These are phyloP conservation scores for Mycena capillaripes DNA, from an alignment of 768 basidiomycete genomes.

Conservation along the genomic window DNA sequence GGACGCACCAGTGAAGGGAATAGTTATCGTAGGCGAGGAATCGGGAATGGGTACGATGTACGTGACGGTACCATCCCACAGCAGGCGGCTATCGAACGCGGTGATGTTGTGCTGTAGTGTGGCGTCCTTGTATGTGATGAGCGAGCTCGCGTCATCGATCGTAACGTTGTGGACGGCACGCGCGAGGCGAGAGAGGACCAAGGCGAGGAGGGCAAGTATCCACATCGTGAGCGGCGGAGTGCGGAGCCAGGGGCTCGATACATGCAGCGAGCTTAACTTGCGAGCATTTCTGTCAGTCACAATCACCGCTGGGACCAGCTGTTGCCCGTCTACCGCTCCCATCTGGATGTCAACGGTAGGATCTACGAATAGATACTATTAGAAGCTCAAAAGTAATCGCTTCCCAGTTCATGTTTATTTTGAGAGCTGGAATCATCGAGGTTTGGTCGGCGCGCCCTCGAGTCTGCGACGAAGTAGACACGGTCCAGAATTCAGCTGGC, in stretches of 20 bases:
- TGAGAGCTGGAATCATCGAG: not conserved
- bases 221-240: not conserved
- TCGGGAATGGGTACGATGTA: not conserved
- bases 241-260: not conserved
- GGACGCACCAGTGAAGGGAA: slow-evolving; percentile 1
- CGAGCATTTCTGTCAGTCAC: too few species aligned
- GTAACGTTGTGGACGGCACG: not conserved
- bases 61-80: not conserved
- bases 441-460: too few species aligned
- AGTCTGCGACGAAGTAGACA: too few species aligned
- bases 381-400: not conserved
- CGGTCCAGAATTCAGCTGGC: too few species aligned
- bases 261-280: too few species aligned
- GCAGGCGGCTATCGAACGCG: not conserved
- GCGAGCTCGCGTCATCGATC: slow-evolving; percentile 5
- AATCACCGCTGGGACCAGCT: too few species aligned
- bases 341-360: too few species aligned
- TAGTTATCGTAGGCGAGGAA: not conserved
- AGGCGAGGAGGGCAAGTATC: not conserved
- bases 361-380: not conserved
- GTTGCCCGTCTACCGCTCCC: too few species aligned
- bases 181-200: not conserved
- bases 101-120: not conserved
- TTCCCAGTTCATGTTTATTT: not conserved
- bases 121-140: not conserved